Percentiles rank a stretch among this genome's conserved stretches.
phyloP scores from a whole-genome alignment of 140 eudicot genomes.

The Cichorium intybus region DNA sequence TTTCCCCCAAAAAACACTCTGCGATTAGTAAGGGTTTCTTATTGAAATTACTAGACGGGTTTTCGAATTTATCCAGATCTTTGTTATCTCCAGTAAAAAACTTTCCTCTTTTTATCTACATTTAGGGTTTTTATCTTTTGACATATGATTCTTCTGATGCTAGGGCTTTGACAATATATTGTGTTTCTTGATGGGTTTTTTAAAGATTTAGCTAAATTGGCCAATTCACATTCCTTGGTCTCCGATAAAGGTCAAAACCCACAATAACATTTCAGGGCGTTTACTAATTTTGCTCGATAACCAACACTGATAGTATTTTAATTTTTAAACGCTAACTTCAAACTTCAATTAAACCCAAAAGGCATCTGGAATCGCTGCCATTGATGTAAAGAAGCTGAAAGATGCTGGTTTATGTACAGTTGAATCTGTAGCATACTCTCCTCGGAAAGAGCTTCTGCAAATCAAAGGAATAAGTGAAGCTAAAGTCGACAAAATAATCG shows the following conservation, averaged over 20 bases:
- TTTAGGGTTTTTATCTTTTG: not conserved
- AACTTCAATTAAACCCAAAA: conserved; percentile 15
- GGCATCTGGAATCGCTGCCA: conserved; percentile 87
- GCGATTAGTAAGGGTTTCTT: conserved; percentile 15
- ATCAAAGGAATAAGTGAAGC: conserved; percentile 98
- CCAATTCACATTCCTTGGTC: not conserved
- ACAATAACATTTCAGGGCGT: not conserved
- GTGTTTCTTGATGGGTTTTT: conserved; percentile 16
- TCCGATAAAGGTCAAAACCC: conserved; percentile 4
- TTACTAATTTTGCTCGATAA: not conserved
- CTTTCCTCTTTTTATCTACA: not conserved
- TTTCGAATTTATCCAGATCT: not conserved
- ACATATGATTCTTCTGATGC: not conserved
- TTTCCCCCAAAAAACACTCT: not conserved
- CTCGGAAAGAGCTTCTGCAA: conserved; percentile 88
- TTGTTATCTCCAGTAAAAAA: not conserved
- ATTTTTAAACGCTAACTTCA: conserved; percentile 9
- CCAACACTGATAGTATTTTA: conserved; percentile 1
- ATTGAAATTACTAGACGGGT: conserved; percentile 7
- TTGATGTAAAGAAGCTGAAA: conserved; percentile 91
- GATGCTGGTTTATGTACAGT: conserved; percentile 96
- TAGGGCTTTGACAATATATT: conserved; percentile 9
- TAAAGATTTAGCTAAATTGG: conserved; percentile 7
- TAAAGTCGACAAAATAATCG: conserved; percentile 93
- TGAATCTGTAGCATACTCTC: conserved; percentile 91